phyloP scores from a whole-genome alignment of 371 early-diverging fungal species.

The Choanephora cucurbitarum region DNA sequence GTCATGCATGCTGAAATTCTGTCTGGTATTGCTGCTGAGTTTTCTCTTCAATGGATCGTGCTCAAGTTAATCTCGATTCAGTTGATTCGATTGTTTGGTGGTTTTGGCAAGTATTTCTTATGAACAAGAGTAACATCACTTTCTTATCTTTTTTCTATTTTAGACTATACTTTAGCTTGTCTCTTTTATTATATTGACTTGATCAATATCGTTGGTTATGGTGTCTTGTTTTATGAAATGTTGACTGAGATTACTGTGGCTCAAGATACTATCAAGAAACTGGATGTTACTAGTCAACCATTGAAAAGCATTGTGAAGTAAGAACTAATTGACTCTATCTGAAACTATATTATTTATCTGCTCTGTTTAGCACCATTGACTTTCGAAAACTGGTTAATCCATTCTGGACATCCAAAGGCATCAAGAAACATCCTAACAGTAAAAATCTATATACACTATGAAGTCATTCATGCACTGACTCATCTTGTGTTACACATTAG shows the following conservation, averaged over 20 bases:
- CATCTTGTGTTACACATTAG: slow-evolving; percentile 23
- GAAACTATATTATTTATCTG: too few relatives aligned
- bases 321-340: too few relatives aligned
- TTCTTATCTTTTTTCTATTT: too few relatives aligned
- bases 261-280: slow-evolving; percentile 9
- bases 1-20: not conserved
- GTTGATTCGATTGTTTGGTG: slow-evolving; percentile 18
- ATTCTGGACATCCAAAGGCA: slow-evolving; percentile 39
- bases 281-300: slow-evolving; percentile 11
- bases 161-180: slow-evolving; percentile 26
- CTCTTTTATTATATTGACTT: slow-evolving; percentile 25
- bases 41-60: not conserved
- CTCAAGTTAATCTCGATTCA: slow-evolving; percentile 18
- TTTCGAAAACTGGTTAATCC: slow-evolving; percentile 46
- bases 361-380: slow-evolving; percentile 2
- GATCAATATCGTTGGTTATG: slow-evolving; percentile 21
- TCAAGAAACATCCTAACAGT: slow-evolving; percentile 55
- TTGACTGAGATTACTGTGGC: slow-evolving; percentile 17
- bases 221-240: slow-evolving; percentile 28
- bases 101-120: slow-evolving; percentile 21
- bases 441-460: too few relatives aligned
- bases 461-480: not conserved
- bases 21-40: not conserved
- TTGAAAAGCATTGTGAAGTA: slow-evolving; percentile 22
- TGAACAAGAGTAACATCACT: not conserved